Conservation (phyloP, 345 rosid species). For the Capsella bursapastoris region DNA sequence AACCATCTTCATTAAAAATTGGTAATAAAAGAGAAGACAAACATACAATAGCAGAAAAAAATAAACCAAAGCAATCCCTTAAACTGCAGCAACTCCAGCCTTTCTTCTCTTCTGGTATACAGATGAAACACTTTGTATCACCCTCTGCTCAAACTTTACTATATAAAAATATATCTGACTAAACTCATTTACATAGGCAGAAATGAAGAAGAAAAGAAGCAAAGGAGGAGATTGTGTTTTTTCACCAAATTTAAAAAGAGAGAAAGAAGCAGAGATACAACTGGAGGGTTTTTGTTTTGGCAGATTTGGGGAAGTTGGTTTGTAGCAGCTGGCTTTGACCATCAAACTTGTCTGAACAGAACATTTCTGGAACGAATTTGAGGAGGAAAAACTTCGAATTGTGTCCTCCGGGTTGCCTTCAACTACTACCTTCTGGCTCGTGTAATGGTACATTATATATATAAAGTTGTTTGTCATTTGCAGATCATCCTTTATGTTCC, state of each 20-base stretch:
- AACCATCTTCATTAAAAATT: conserved; percentile 18
- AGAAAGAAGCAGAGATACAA: conserved; percentile 31
- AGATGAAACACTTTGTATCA: background rate
- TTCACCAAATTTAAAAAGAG: conserved; percentile 30
- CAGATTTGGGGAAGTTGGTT: conserved; percentile 28
- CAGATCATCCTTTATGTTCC: conserved; percentile 52
- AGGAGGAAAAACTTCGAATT: conserved; percentile 17
- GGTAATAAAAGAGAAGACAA: background rate
- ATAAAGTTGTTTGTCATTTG: conserved; percentile 14
- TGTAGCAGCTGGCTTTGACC: conserved; percentile 22
- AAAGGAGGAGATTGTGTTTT: conserved; percentile 23
- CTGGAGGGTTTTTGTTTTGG: conserved; percentile 29
- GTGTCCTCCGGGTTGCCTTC: conserved; percentile 31
- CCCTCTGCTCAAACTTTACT: conserved; percentile 41
- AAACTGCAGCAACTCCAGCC: conserved; percentile 24
- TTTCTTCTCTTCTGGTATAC: conserved; percentile 37
- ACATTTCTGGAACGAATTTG: conserved; percentile 24
- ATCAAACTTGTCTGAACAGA: conserved; percentile 27
- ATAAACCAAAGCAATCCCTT: background rate
- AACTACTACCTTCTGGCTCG: conserved; percentile 28
- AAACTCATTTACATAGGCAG: conserved; percentile 44
- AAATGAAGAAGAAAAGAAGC: conserved; percentile 24
- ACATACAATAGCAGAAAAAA: background rate
- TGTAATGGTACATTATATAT: conserved; percentile 45
- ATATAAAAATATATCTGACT: conserved; percentile 39